Evolutionary conservation across 495 filamentous ascomycete species (phyloP).

Genomic region (Trichocladium antarcticum): DNA sequence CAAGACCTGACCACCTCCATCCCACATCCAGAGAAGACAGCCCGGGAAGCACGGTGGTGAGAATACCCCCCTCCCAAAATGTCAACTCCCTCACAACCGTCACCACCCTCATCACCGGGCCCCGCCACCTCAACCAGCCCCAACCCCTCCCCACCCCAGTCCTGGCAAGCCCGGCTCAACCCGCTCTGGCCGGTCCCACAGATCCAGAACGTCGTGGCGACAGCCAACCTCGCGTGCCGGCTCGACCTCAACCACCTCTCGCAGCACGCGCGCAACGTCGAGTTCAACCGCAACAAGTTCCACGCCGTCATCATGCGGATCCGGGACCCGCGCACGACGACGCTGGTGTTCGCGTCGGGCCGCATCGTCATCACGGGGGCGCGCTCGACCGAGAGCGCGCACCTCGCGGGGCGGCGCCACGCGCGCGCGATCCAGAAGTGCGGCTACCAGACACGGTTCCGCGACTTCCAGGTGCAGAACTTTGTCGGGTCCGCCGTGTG

Average conservation of each 20-base stretch:
- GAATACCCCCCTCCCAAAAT: too few species aligned
- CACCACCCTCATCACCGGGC: too few species aligned
- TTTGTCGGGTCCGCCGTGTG: slow-evolving; percentile 90
- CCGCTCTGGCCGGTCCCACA: slow-evolving; percentile 14
- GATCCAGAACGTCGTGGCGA: slow-evolving; percentile 76
- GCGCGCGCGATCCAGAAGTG: slow-evolving; percentile 95
- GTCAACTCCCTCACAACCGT: too few species aligned
- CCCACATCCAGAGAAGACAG: too few species aligned
- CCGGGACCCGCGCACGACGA: slow-evolving; percentile 91
- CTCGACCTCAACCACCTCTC: slow-evolving; percentile 92
- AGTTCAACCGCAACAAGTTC: slow-evolving; percentile 96
- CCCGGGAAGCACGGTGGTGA: too few species aligned
- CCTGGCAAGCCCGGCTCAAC: background rate
- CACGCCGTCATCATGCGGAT: slow-evolving; percentile 98
- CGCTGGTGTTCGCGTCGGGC: slow-evolving; percentile 89
- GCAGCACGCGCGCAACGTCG: slow-evolving; percentile 87
- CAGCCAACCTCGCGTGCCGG: slow-evolving; percentile 89
- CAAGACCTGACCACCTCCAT: too few species aligned
- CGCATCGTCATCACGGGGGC: slow-evolving; percentile 98
- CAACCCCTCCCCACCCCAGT: background rate
- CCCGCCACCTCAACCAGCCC: too few species aligned
- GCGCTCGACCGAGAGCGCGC: slow-evolving; percentile 86
- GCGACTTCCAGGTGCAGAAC: slow-evolving; percentile 97
- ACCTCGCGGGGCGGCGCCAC: slow-evolving; percentile 88
- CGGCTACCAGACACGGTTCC: slow-evolving; percentile 91